phyloP scores from a whole-genome alignment of 1,139 yeast genomes.

The Spencermartinsiella ligniputridi region DNA sequence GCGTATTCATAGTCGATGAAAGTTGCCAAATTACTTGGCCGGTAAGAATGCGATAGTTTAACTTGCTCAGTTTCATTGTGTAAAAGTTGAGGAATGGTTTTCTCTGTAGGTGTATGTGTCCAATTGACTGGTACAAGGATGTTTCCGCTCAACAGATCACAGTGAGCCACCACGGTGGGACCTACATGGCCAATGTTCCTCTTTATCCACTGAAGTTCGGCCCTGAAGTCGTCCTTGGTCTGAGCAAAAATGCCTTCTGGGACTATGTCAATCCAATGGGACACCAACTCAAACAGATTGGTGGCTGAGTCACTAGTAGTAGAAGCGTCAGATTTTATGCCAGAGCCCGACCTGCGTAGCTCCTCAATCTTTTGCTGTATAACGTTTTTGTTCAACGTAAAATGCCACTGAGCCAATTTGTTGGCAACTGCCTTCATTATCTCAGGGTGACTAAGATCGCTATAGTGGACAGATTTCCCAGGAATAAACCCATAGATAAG shows the following conservation, averaged over 20 bases:
- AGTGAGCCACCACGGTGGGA: conserved; percentile 56
- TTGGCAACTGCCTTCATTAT: conserved; percentile 60
- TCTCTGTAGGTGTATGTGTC: conserved; percentile 10
- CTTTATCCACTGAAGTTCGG: conserved; percentile 59
- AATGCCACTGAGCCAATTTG: conserved; percentile 71
- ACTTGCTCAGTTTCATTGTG: neutral
- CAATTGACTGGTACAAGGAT: conserved; percentile 53
- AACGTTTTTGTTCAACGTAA: conserved; percentile 38
- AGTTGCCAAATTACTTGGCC: conserved; percentile 43
- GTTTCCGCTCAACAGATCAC: conserved; percentile 70
- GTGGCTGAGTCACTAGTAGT: conserved; percentile 19
- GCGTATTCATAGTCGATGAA: conserved; percentile 81
- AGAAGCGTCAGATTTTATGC: neutral
- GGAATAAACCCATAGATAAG: conserved; percentile 65
- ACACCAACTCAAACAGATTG: conserved; percentile 57
- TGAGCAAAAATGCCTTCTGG: conserved; percentile 38
- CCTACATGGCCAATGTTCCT: conserved; percentile 37
- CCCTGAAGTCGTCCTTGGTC: conserved; percentile 32
- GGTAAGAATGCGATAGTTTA: conserved; percentile 19
- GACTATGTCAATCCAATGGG: conserved; percentile 57
- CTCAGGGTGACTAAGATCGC: conserved; percentile 46
- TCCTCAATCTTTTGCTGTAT: conserved; percentile 44
- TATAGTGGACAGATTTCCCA: conserved; percentile 59
- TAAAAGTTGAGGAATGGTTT: neutral
- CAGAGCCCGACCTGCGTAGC: neutral